Conservation (phyloP, 2,329 filamentous ascomycete genomes). For the Colletotrichum camelliae region DNA sequence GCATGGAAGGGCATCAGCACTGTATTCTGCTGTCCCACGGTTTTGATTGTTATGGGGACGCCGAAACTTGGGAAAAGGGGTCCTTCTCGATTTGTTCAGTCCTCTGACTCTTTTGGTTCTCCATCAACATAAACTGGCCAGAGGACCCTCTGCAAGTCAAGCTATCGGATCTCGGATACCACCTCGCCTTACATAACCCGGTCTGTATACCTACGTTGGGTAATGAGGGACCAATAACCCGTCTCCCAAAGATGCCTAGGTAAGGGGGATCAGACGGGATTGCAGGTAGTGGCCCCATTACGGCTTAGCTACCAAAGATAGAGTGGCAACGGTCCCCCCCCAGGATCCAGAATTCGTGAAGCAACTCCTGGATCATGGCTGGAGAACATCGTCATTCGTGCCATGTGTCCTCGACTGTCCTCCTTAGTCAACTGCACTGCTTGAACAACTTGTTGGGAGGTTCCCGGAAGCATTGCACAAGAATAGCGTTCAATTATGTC, state of each 20-base stretch:
- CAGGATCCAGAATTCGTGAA: neutral
- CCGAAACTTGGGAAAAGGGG: neutral
- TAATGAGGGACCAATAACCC: neutral
- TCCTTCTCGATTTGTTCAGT: neutral
- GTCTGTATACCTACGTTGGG: neutral
- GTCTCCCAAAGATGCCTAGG: neutral
- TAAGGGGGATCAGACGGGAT: neutral
- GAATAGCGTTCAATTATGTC: neutral
- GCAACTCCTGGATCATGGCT: slow-evolving; percentile 7
- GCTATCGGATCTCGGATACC: neutral
- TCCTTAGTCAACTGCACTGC: neutral
- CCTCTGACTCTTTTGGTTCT: neutral
- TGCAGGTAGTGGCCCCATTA: neutral
- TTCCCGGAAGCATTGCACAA: neutral
- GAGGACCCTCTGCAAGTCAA: neutral
- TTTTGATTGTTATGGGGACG: neutral
- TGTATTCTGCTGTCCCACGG: neutral
- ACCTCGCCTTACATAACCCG: neutral
- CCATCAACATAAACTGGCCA: neutral
- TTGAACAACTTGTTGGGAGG: neutral
- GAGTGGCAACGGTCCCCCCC: slow-evolving; percentile 4
- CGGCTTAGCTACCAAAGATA: slow-evolving; percentile 14
- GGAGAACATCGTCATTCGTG: slow-evolving; percentile 13
- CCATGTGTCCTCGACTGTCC: neutral
- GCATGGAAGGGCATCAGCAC: neutral